Percentiles rank a stretch among this genome's conserved stretches.
phyloP scores from a whole-genome alignment of 306 rosid species.

The Acacia melanoxylon region DNA sequence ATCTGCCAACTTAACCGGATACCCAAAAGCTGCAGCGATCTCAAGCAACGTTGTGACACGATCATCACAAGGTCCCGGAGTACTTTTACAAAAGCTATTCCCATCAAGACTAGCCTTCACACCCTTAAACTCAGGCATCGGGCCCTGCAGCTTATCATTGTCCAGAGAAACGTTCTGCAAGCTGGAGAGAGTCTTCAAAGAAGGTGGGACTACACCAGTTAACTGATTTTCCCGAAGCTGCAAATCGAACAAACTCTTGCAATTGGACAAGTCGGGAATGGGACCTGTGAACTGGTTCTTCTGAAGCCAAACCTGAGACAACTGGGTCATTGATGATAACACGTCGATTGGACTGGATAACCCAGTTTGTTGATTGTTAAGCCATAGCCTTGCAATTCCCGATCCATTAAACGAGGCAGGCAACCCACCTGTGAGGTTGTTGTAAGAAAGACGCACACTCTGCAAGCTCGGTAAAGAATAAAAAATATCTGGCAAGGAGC shows the following conservation, averaged over 20 bases:
- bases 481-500: constrained; percentile 63
- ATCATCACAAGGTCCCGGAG: constrained; percentile 52
- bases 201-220: constrained; percentile 61
- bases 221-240: constrained; percentile 71
- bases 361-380: constrained; percentile 70
- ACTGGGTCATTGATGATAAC: constrained; percentile 54
- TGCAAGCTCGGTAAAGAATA: constrained; percentile 43
- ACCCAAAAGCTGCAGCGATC: constrained; percentile 54
- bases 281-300: constrained; percentile 64
- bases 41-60: constrained; percentile 51
- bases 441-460: constrained; percentile 67
- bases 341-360: constrained; percentile 57
- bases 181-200: constrained; percentile 40
- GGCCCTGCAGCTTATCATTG: constrained; percentile 70
- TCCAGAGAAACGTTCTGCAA: constrained; percentile 54
- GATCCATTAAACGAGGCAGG: constrained; percentile 61
- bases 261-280: constrained; percentile 64
- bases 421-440: constrained; percentile 65
- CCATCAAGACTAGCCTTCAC: constrained; percentile 41
- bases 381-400: constrained; percentile 56
- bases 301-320: constrained; percentile 76
- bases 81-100: constrained; percentile 47
- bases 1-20: constrained; percentile 42
- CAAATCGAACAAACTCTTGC: constrained; percentile 50
- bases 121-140: constrained; percentile 46